Base-by-base conservation (phyloP, 139 green algal genomes). In the Protoeuglena noctilucae region DNA sequence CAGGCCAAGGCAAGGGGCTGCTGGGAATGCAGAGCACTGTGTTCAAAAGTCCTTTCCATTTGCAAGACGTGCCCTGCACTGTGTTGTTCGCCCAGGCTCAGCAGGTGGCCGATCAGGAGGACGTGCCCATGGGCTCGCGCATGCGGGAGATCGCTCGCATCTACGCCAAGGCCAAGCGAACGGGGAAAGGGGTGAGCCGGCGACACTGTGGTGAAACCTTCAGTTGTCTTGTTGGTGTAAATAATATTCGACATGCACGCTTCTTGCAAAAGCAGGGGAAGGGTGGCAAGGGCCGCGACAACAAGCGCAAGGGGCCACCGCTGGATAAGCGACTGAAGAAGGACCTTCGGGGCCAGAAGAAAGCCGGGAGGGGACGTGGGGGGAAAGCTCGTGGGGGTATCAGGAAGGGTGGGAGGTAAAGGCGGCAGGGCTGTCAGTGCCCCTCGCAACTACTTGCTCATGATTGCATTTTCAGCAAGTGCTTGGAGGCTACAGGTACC, bases 1-100 rank as follows among this genome's bases (percentile, higher is more conserved):
- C 65, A 69, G 2, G 59, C 77, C 40, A 93, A 92, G 69, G 85
- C 85, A 12, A 80, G n/a, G n/a, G n/a, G n/a, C n/a, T n/a, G n/a
- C n/a, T n/a, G n/a, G n/a, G n/a, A n/a, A n/a, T n/a, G n/a, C n/a
- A n/a, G n/a, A n/a, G n/a, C n/a, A n/a, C n/a, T n/a, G n/a, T n/a
- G n/a, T n/a, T n/a, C n/a, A n/a, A n/a, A n/a, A n/a, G n/a, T n/a
- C n/a, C n/a, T n/a, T n/a, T n/a, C n/a, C n/a, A n/a, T n/a, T n/a
- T n/a, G n/a, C n/a, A n/a, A n/a, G n/a, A n/a, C n/a, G n/a, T n/a
- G n/a, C n/a, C n/a, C n/a, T n/a, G n/a, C n/a, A n/a, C n/a, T n/a
- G n/a, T n/a, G n/a, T n/a, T n/a, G n/a, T n/a, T n/a, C n/a, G n/a
- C n/a, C n/a, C n/a, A n/a, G n/a, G n/a, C n/a, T n/a, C n/a, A 85